Evolutionary conservation across 2,329 filamentous ascomycete genomes (phyloP).

Genomic region (Alternaria consortialis): DNA sequence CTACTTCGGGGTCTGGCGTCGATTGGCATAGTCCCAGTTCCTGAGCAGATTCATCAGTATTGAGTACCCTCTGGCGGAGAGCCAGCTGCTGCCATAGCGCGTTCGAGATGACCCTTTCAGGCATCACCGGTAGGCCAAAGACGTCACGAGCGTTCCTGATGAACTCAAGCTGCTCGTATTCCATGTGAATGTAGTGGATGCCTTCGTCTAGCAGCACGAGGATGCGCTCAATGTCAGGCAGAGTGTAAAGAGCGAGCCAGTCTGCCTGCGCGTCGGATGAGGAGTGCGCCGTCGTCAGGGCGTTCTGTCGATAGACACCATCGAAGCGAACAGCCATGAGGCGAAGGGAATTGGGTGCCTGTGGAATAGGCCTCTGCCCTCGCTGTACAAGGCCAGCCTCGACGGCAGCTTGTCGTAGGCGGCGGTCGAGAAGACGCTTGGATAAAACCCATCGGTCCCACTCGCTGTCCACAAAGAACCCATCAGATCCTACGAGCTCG

Average conservation of each 20-base stretch:
- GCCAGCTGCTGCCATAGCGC: conserved; percentile 67
- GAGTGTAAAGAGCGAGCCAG: conserved; percentile 63
- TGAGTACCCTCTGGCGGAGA: conserved; percentile 64
- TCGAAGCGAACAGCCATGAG: conserved; percentile 64
- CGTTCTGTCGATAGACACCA: conserved; percentile 60
- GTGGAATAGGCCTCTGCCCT: conserved; percentile 54
- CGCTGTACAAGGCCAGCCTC: conserved; percentile 59
- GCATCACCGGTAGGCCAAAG: conserved; percentile 64
- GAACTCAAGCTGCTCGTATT: conserved; percentile 66
- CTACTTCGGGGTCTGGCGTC: conserved; percentile 49
- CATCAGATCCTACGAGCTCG: conserved; percentile 67
- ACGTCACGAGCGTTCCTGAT: conserved; percentile 62
- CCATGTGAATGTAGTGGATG: conserved; percentile 67
- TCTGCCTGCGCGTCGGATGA: conserved; percentile 57
- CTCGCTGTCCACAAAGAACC: conserved; percentile 66
- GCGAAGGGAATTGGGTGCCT: conserved; percentile 58
- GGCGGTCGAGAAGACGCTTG: conserved; percentile 63
- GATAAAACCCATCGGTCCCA: conserved; percentile 67
- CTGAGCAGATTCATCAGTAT: conserved; percentile 60
- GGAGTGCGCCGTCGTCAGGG: conserved; percentile 45
- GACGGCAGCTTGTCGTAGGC: conserved; percentile 58
- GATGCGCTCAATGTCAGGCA: conserved; percentile 64
- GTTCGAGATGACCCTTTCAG: conserved; percentile 64
- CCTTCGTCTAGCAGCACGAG: conserved; percentile 66
- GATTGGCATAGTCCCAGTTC: conserved; percentile 62